These are phyloP conservation scores for Tremella yokohamensis DNA, from an alignment of 768 basidiomycete genomes.

Conservation along the genomic window DNA sequence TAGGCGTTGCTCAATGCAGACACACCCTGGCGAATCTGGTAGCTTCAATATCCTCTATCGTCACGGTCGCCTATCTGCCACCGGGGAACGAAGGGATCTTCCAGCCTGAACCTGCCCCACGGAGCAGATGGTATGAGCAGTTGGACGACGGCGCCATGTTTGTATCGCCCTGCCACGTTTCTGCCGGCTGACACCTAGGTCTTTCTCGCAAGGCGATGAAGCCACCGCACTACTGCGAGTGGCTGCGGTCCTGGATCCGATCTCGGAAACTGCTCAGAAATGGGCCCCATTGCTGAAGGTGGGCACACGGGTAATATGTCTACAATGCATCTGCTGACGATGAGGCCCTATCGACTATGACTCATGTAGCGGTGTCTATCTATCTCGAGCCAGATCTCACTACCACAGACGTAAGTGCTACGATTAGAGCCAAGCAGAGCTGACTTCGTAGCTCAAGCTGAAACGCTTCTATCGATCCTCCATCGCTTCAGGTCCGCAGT, in stretches of 20 bases:
- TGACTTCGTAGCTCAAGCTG: conserved; percentile 64
- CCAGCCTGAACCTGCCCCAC: conserved; percentile 61
- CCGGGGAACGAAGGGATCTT: conserved; percentile 58
- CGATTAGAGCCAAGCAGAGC: not conserved
- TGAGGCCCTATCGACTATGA: conserved; percentile 45
- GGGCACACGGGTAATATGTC: too few species aligned
- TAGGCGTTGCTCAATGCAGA: too few species aligned
- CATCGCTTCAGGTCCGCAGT: conserved; percentile 59
- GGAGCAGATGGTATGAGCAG: conserved; percentile 61
- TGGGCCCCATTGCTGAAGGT: conserved; percentile 80
- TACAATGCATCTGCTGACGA: conserved; percentile 6
- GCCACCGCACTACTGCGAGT: conserved; percentile 66
- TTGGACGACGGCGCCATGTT: conserved; percentile 67
- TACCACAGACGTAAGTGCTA: conserved; percentile 62
- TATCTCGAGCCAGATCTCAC: conserved; percentile 66
- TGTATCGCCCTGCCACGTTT: conserved; percentile 34
- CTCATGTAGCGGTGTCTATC: conserved; percentile 60
- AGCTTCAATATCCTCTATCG: conserved; percentile 65
- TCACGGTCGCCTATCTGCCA: conserved; percentile 62
- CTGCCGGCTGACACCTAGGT: conserved; percentile 53
- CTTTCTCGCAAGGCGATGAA: conserved; percentile 67
- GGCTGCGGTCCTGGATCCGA: conserved; percentile 72
- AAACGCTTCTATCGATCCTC: conserved; percentile 90
- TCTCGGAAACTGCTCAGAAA: conserved; percentile 77
- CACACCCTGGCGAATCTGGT: conserved; percentile 61